Evolutionary conservation across 2,329 filamentous ascomycete genomes (phyloP), one percentile per base, ranked within the genome.

Genomic region (Fusarium abutilonis): DNA sequence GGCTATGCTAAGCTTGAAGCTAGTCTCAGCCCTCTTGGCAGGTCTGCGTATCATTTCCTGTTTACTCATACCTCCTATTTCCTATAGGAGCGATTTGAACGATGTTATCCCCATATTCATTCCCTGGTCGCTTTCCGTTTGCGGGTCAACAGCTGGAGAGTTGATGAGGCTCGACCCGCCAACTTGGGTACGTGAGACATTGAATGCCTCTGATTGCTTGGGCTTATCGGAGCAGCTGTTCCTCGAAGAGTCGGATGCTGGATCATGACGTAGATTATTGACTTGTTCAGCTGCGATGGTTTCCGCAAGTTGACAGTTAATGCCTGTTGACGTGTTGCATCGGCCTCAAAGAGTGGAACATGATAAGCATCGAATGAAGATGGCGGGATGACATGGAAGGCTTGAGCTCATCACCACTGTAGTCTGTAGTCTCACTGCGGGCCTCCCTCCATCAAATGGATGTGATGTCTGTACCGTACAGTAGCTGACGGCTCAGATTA

Each of bases 381-480:
- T 59, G n/a, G 42, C 52, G 62, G 62, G 52, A 66, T 65, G 62
- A 65, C 62, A 65, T 65, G 42, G 57, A 52, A 28, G 62, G 62
- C 62, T 65, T 66, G 57, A 26, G 38, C 19, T 55, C 62, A 49
- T 45, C 44, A 40, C 42, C 34, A 58, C 23, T 34, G 11, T 21
- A 29, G 28, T 17, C 38, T 23, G 11, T 17, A 29, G 28, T 17
- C 38, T 23, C 13, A 41, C 11, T 39, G 45, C 28, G 26, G 14
- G 14, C 34, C 28, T 52, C 49, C 36, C 14, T 35, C 50, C 34
- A 26, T 26, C 23, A 8, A 8, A 4, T 19, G 3, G 19, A 4
- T 19, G 19, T 42, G 31, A 23, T 44, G 38, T 35, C 38, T 31
- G 23, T 44, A 19, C 19, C 19, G 19, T 19, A 4, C 19, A 19